These are phyloP conservation scores for Fusarium nelsonii DNA, from an alignment of 2,329 filamentous ascomycete genomes.

Conservation along the genomic window DNA sequence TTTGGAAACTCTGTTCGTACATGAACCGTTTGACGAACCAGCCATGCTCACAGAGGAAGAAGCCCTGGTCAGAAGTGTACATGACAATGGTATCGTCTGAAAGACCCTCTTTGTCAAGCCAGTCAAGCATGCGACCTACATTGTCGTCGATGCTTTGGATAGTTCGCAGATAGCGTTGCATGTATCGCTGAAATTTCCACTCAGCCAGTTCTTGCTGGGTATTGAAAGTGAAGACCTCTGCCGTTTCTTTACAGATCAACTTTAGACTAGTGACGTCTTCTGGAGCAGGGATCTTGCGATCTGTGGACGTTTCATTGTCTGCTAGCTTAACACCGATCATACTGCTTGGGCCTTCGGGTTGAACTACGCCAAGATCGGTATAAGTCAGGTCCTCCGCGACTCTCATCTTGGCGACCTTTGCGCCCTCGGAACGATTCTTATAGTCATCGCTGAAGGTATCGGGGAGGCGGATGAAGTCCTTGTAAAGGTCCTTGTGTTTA, in stretches of 20 bases:
- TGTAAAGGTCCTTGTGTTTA: conserved; percentile 63
- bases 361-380: conserved; percentile 62
- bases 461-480: conserved; percentile 59
- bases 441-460: conserved; percentile 68
- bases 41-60: conserved; percentile 68
- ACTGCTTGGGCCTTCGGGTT: conserved; percentile 60
- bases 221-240: conserved; percentile 60
- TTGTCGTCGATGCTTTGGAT: conserved; percentile 67
- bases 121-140: conserved; percentile 62
- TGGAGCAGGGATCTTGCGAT: conserved; percentile 47
- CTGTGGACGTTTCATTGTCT: conserved; percentile 18
- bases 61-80: conserved; percentile 68
- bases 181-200: conserved; percentile 69
- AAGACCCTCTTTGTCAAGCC: conserved; percentile 56
- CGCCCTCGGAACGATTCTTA: conserved; percentile 64
- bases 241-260: conserved; percentile 63
- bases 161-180: conserved; percentile 66
- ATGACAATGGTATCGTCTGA: conserved; percentile 63
- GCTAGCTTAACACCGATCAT: conserved; percentile 52
- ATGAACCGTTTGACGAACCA: conserved; percentile 71
- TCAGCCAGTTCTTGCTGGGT: conserved; percentile 58
- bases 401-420: conserved; percentile 63
- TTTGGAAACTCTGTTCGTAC: conserved; percentile 69
- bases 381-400: conserved; percentile 66
- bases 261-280: conserved; percentile 32